Base-by-base conservation (phyloP, 352 stramenopile species). In the Elongisporangium prolatum region DNA sequence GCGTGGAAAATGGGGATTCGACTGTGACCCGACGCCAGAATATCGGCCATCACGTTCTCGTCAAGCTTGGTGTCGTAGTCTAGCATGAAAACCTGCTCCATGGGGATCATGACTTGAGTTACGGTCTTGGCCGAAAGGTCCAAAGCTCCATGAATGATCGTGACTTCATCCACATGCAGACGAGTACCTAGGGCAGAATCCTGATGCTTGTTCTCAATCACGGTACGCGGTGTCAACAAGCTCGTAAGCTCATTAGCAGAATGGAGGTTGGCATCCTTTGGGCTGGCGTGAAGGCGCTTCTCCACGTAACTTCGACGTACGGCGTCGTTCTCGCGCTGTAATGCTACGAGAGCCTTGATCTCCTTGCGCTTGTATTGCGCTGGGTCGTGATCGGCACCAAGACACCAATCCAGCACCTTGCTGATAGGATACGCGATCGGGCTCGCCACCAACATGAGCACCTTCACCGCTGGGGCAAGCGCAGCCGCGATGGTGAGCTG, bases 391-490 rank as follows among this genome's bases (percentile, higher is more conserved):
- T 93, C 84, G 48, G 87, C 77, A 53, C 89, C 88, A 8, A 98
- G 73, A 51, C 79, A 83, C 17, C 69, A 80, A 71, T 99, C 96
- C 7, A 99, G 74, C 2, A 97, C 21, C n/a, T 80, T 84, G 50
- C 80, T 85, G 64, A 98, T 96, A 8, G 97, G 96, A 54, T 90
- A 96, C 3, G 91, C 81, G 38, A 99, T 75, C 2, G 96, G 94
- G 9, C 65, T 88, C 9, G 95, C 69, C 0, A 98, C 9, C 5
- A 81, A 20, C 77, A 99, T 96, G 25, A 98, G 63, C 34, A 88
- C 18, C 18, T 80, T 81, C 0, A 98, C 89, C 52, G 97, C 59
- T 1, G 91, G 91, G 21, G 84, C 81, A 48, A 98, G 65, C 57
- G 68, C 67, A 7, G 86, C 71, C 5, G 92, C 94, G 22, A 98